Evolutionary conservation across 202 grass and related monocot species (phyloP), one percentile per base, ranked within the genome.

Genomic region (Setaria viridis): DNA sequence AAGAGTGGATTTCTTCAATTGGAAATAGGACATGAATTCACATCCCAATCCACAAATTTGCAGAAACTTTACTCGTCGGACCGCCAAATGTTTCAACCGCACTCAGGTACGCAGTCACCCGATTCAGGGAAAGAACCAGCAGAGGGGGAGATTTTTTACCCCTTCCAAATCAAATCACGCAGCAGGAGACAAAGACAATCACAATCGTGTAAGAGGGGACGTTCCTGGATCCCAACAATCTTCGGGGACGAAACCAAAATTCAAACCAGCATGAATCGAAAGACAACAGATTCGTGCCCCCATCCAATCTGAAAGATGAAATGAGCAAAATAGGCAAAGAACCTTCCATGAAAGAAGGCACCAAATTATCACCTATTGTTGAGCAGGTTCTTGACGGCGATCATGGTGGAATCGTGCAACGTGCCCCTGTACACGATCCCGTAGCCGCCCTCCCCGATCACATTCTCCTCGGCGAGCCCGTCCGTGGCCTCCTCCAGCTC

Each of bases 341-440:
- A 55, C 14, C 51, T 86, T 67, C 10, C 15, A 30, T 14, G 78
- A 33, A 29, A 32, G 47, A 64, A 58, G 30, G 20, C 21, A 20
- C 21, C 17, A 21, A 59, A 42, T 78, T 78, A 41, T 41, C 39
- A 95, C 95, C 95, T 93, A 64, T 98, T 94, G 63, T 98, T 95
- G 77, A 95, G 89, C 62, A 95, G 94, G 85, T 92, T 94, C 81
- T 98, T 98, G 77, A 95, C 85, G 46, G 95, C 95, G 50, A 98
- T 84, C 63, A 58, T 73, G 81, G 89, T 84, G 75, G 91, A 87
- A 90, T 95, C 73, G 4, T 70, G 73, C 64, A 98, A 74, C 39
- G 87, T 88, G 62, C 93, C 95, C 43, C 82, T 77, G 85, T 94
- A 98, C 8, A 98, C 95, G 83, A 95, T 95, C 41, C 93, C 93